phyloP scores from a whole-genome alignment of 2,329 filamentous ascomycete species.

The Sclerotinia spermophila region DNA sequence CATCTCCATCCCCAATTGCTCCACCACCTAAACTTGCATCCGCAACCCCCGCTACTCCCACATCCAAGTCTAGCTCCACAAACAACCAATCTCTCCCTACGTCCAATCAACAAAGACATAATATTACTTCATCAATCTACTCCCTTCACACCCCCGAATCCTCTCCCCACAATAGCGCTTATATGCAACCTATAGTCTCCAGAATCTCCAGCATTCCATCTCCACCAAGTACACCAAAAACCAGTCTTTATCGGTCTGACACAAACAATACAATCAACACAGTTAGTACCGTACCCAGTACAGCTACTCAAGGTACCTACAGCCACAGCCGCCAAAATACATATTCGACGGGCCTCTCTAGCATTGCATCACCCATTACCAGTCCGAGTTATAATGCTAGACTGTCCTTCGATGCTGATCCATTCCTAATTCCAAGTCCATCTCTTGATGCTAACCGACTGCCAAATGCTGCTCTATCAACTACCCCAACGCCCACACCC shows the following conservation, averaged over 20 bases:
- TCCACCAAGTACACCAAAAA: neutral
- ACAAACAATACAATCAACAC: neutral
- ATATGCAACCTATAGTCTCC: neutral
- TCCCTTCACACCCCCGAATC: neutral
- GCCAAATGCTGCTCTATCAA: neutral
- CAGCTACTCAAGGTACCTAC: neutral
- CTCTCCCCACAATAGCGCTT: neutral
- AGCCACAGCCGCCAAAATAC: neutral
- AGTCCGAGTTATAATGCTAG: neutral
- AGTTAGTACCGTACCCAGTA: neutral
- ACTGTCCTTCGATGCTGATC: neutral
- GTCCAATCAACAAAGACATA: neutral
- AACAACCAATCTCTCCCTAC: neutral
- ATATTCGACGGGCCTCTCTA: neutral
- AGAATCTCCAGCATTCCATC: neutral
- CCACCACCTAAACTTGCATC: neutral
- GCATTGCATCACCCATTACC: neutral
- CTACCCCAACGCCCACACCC: neutral
- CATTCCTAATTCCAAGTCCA: neutral
- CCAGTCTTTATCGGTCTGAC: neutral
- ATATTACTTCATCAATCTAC: neutral
- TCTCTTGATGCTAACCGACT: neutral
- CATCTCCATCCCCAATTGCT: neutral
- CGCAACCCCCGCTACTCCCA: neutral
- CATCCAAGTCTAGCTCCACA: neutral